phyloP scores from a whole-genome alignment of 441 rosid genomes.

The Sinapis alba region DNA sequence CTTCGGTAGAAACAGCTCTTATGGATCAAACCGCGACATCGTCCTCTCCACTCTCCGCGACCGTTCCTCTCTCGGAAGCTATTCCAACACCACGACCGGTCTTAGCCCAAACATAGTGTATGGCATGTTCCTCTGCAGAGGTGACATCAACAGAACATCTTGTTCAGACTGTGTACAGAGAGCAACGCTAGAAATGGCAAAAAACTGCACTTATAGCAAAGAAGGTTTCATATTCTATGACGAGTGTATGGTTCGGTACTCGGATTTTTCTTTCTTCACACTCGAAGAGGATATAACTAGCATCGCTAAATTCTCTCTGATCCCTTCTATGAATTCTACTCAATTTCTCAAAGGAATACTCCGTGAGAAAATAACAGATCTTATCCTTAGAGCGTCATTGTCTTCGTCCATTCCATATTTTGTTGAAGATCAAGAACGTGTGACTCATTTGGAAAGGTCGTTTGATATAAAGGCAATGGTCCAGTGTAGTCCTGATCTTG shows the following conservation, averaged over 20 bases:
- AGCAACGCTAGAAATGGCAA: background rate
- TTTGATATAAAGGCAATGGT: background rate
- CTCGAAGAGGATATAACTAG: background rate
- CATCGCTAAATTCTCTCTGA: background rate
- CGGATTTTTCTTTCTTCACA: conserved; percentile 12
- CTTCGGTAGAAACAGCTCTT: background rate
- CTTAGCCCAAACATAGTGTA: conserved; percentile 20
- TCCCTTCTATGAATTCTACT: background rate
- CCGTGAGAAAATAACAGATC: background rate
- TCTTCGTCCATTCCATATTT: conserved; percentile 4
- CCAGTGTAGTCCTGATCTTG: conserved; percentile 35
- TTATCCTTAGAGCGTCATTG: background rate
- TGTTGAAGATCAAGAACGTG: background rate
- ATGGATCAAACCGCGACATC: background rate
- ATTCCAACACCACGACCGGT: conserved; percentile 19
- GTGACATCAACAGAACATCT: background rate
- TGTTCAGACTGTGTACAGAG: background rate
- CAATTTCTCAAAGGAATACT: background rate
- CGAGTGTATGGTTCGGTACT: conserved; percentile 35
- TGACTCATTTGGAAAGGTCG: background rate
- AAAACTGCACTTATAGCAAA: background rate
- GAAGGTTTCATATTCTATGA: conserved; percentile 3
- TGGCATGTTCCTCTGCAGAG: conserved; percentile 29
- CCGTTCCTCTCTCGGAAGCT: conserved; percentile 16
- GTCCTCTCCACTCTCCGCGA: background rate